These are phyloP conservation scores for Globisporangium spinosum DNA, from an alignment of 352 stramenopile species.

Conservation along the genomic window DNA sequence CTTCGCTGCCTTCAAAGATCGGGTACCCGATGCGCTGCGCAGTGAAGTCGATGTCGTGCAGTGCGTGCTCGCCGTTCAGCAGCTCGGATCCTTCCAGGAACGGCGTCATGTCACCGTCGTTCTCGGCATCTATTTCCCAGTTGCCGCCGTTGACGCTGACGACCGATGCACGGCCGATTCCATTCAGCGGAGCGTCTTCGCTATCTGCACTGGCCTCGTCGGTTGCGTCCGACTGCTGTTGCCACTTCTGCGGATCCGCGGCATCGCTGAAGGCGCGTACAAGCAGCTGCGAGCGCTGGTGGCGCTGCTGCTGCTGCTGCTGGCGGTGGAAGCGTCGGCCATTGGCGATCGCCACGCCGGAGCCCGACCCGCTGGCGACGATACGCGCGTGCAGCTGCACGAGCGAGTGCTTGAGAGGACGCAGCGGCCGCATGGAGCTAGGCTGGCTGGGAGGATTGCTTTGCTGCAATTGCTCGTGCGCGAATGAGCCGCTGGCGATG, in stretches of 20 bases:
- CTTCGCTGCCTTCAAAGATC: constrained; percentile 39
- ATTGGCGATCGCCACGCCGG: background rate
- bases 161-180: background rate
- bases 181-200: constrained; percentile 13
- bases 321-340: constrained; percentile 20
- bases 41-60: constrained; percentile 62
- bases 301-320: constrained; percentile 15
- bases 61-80: constrained; percentile 26
- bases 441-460: background rate
- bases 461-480: constrained; percentile 10
- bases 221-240: background rate
- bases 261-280: constrained; percentile 43
- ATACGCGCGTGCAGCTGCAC: constrained; percentile 26
- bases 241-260: constrained; percentile 23
- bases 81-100: constrained; percentile 30
- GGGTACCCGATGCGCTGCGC: constrained; percentile 74
- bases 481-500: constrained; percentile 8
- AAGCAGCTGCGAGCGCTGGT: constrained; percentile 31
- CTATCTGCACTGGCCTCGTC: background rate
- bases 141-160: constrained; percentile 9
- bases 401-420: constrained; percentile 37
- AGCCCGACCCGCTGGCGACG: constrained; percentile 1
- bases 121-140: constrained; percentile 12
- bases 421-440: constrained; percentile 26
- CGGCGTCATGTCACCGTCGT: constrained; percentile 21